Evolutionary conservation across 306 rosid genomes (phyloP).

Genomic region (Malus asiatica): DNA sequence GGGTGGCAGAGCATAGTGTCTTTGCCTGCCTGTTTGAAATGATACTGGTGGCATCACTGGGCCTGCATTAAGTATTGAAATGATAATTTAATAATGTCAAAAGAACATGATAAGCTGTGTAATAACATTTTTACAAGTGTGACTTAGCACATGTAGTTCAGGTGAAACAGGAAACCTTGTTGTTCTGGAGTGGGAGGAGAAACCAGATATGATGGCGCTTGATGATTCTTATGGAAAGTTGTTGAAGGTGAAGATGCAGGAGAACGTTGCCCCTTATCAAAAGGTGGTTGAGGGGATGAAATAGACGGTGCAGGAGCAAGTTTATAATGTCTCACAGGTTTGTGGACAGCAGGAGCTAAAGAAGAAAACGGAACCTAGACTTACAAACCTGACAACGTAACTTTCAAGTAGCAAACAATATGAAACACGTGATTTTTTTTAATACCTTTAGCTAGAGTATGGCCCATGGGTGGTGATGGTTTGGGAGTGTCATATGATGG

Average conservation of each 20-base stretch:
- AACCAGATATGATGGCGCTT: slow-evolving; percentile 44
- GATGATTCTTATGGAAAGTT: slow-evolving; percentile 30
- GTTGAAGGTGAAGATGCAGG: slow-evolving; percentile 46
- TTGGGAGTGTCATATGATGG: slow-evolving; percentile 21
- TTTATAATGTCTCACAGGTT: slow-evolving; percentile 20
- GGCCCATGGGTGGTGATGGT: slow-evolving; percentile 2
- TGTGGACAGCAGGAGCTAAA: slow-evolving; percentile 50
- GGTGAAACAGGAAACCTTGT: slow-evolving; percentile 41
- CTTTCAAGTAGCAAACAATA: background rate
- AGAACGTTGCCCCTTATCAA: slow-evolving; percentile 26
- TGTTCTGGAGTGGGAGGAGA: slow-evolving; percentile 43
- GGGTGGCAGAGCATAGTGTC: slow-evolving; percentile 54
- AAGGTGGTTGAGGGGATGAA: slow-evolving; percentile 43
- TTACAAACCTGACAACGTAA: background rate
- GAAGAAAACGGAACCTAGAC: slow-evolving; percentile 16
- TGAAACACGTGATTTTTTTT: slow-evolving; percentile 14
- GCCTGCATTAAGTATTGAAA: slow-evolving; percentile 26
- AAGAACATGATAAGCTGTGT: background rate
- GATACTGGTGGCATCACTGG: slow-evolving; percentile 44
- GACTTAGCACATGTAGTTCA: background rate
- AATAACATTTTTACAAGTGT: background rate
- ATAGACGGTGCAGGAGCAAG: slow-evolving; percentile 39
- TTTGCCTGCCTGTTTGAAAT: slow-evolving; percentile 22
- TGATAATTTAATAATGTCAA: background rate
- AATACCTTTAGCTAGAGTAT: slow-evolving; percentile 15